phyloP scores from a whole-genome alignment of 73 alveolate species.

The Blepharisma japonicum region DNA sequence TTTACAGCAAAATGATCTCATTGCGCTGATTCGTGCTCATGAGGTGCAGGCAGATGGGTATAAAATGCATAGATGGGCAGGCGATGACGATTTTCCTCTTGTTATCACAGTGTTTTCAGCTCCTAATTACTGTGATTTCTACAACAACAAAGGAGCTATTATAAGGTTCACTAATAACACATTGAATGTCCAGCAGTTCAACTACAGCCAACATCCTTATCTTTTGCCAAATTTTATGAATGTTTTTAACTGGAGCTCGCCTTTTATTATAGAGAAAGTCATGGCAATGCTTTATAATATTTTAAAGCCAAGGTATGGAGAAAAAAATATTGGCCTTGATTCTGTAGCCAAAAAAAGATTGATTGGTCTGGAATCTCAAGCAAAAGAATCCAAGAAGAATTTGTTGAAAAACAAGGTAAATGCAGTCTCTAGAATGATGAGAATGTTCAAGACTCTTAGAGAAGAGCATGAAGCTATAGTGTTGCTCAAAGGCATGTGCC shows the following conservation, averaged over 20 bases:
- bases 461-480: conserved; percentile 72
- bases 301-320: conserved; percentile 46
- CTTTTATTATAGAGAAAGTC: conserved; percentile 84
- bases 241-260: conserved; percentile 79
- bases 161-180: conserved; percentile 72
- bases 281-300: conserved; percentile 72
- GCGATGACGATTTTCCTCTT: conserved; percentile 71
- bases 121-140: conserved; percentile 91
- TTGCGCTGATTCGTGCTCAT: conserved; percentile 82
- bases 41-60: conserved; percentile 90
- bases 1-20: conserved; percentile 41
- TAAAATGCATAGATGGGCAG: conserved; percentile 84
- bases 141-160: conserved; percentile 86
- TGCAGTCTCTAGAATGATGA: conserved; percentile 47
- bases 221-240: conserved; percentile 81
- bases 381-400: no score
- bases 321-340: neutral
- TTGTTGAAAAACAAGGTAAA: conserved; percentile 30
- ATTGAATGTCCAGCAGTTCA: conserved; percentile 76
- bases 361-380: no score
- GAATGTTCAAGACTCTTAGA: conserved; percentile 66
- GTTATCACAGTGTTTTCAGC: conserved; percentile 86
- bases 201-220: conserved; percentile 84
- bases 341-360: no score
- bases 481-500: conserved; percentile 73